A percentile compares a stretch with the other conserved stretches of the same genome.
Evolutionary conservation across 805 yeast genomes (phyloP).

Genomic region (Kluyveromyces dobzhanskii): DNA sequence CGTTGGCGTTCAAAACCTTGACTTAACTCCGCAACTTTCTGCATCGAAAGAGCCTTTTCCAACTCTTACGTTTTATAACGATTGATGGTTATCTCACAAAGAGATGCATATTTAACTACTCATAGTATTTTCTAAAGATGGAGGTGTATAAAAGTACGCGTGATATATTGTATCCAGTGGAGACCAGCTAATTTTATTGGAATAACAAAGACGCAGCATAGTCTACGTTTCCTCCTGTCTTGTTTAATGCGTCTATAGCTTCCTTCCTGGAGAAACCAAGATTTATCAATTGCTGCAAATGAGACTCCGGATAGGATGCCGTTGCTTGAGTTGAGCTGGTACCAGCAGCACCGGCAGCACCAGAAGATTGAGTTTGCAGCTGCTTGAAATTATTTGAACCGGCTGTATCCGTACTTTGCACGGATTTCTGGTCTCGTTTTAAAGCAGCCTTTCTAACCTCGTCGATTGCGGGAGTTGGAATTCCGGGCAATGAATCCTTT

Average conservation of each 20-base stretch:
- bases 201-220: conserved; percentile 78
- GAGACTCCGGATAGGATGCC: conserved; percentile 27
- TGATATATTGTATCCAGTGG: too few species aligned
- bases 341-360: too few species aligned
- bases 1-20: too few species aligned
- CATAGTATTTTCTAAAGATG: too few species aligned
- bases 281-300: conserved; percentile 41
- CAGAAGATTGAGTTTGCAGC: background rate
- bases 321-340: conserved; percentile 3
- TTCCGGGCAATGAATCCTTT: conserved; percentile 17
- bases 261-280: conserved; percentile 66
- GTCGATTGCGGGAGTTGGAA: conserved; percentile 6
- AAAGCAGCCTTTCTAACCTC: background rate
- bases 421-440: background rate
- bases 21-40: background rate
- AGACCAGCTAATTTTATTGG: conserved; percentile 14
- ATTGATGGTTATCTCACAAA: background rate
- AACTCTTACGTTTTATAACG: background rate
- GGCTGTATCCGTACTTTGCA: conserved; percentile 1
- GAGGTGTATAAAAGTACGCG: too few species aligned
- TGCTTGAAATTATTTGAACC: background rate
- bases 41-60: background rate
- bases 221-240: conserved; percentile 72
- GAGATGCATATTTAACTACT: too few species aligned
- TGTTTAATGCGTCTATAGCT: conserved; percentile 55